Base-by-base conservation (phyloP, 805 yeast species). In the Brettanomyces bruxellensis region DNA sequence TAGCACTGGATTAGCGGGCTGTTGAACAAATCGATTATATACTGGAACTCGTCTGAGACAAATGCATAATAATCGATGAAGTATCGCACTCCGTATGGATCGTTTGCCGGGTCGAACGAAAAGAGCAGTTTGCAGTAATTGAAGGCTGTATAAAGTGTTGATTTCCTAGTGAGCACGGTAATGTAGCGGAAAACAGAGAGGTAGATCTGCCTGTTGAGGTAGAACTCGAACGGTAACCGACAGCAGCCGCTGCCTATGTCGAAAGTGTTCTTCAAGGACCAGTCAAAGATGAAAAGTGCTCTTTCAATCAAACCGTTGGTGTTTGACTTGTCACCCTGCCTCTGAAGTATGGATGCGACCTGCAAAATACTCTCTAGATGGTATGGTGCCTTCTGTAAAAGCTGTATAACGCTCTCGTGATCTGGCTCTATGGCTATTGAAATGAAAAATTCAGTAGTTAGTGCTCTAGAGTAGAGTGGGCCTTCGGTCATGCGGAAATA, bases 11-110 rank as follows among this genome's bases (percentile, higher is more conserved):
- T 68, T 34, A 84, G 66, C 1, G 85, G 75, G 1, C 86, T 77
- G 11, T 75, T 65, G 2, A 72, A 72, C 34, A 86, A 64, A 18
- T 78, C 75, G 11, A 80, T 68, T 53, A 88, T 58, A 61, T 78
- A 87, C 48, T 76, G 68, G 56, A 73, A 78, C 50, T 86, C 86
- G 32, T 73, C 80, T 35, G 86, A 70, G 64, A 78, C 66, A 3
- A 86, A 66, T 3, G 91, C 81, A 57, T 85, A 88, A 57, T 76
- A 81, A 59, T 89, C 96, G 53, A 89, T 79, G 60, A 87, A 85
- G 57, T 83, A 82, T 51, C 95, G 72, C 11, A 83, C 88, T 23
- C 95, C 95, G 45, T 82, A 67, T 1, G 95, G 95, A 66, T 89
- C 96, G 47, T 83, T 86, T 2, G 79, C 72, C 1, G 95, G 95